A percentile compares a stretch with the other conserved stretches of the same genome.
Conservation (phyloP, 306 rosid species). For the Ormosia emarginata region DNA sequence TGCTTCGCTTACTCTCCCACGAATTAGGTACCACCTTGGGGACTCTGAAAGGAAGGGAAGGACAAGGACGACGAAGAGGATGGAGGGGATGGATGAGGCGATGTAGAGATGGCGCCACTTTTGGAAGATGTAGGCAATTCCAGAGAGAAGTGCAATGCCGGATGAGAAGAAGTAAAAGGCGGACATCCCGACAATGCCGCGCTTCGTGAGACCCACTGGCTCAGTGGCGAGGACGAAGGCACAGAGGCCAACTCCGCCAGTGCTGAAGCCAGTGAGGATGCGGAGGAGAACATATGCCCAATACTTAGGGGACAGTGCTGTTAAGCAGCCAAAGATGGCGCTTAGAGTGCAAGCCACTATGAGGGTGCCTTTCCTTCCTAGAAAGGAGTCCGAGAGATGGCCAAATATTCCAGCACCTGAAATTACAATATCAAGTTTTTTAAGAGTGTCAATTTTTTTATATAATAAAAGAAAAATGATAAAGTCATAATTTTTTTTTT, state of each 20-base stretch:
- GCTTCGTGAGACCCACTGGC: slow-evolving; percentile 58
- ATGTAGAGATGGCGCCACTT: slow-evolving; percentile 60
- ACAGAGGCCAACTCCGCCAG: slow-evolving; percentile 69
- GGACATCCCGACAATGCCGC: slow-evolving; percentile 62
- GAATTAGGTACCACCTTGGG: slow-evolving; percentile 68
- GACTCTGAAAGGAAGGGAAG: slow-evolving; percentile 63
- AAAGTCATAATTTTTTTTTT: too few species aligned
- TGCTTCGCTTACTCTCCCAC: slow-evolving; percentile 49
- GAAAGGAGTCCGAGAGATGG: slow-evolving; percentile 58
- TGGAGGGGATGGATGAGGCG: slow-evolving; percentile 55
- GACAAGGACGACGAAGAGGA: slow-evolving; percentile 42
- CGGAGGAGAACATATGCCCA: slow-evolving; percentile 50
- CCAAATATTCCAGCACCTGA: slow-evolving; percentile 76
- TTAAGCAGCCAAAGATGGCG: slow-evolving; percentile 56
- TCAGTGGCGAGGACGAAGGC: slow-evolving; percentile 70
- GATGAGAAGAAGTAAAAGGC: slow-evolving; percentile 74
- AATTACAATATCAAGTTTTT: not conserved
- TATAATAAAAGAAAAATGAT: too few species aligned
- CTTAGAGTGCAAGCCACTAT: slow-evolving; percentile 46
- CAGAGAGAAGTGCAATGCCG: slow-evolving; percentile 57
- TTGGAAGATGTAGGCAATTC: slow-evolving; percentile 44
- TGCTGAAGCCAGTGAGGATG: slow-evolving; percentile 64
- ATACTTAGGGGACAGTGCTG: slow-evolving; percentile 55
- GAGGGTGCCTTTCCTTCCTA: slow-evolving; percentile 73
- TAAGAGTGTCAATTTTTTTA: too few species aligned